phyloP scores from a whole-genome alignment of 2,329 filamentous ascomycete genomes.

The Cytospora piceicola region DNA sequence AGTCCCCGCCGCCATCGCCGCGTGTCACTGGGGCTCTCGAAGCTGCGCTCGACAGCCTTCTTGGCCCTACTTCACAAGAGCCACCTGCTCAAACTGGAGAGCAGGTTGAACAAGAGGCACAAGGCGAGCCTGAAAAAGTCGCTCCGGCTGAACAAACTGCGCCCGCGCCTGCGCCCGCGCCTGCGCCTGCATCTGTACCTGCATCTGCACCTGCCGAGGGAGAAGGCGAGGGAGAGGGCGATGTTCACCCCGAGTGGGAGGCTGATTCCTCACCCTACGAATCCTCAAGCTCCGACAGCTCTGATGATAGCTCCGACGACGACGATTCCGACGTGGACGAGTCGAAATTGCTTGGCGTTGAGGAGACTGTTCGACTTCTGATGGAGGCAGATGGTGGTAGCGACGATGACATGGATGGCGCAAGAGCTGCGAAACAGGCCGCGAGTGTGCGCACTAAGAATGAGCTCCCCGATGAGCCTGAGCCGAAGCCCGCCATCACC shows the following conservation, averaged over 20 bases:
- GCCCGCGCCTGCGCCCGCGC: background rate
- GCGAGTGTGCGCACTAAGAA: conserved; percentile 77
- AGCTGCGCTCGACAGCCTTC: conserved; percentile 33
- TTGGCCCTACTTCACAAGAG: conserved; percentile 22
- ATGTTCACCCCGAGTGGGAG: conserved; percentile 77
- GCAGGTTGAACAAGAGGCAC: background rate
- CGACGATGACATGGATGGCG: conserved; percentile 71
- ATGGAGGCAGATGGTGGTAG: conserved; percentile 83
- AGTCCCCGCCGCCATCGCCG: conserved; percentile 20
- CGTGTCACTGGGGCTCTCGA: conserved; percentile 36
- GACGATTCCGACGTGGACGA: conserved; percentile 70
- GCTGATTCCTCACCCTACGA: conserved; percentile 76
- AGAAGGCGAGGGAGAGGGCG: conserved; percentile 14
- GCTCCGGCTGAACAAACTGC: background rate
- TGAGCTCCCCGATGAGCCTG: conserved; percentile 66
- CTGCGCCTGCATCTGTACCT: background rate
- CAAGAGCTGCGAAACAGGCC: conserved; percentile 47
- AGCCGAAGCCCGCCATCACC: conserved; percentile 77
- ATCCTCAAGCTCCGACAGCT: conserved; percentile 64
- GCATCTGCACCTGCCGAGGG: no score
- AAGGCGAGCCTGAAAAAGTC: background rate
- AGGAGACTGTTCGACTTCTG: conserved; percentile 81
- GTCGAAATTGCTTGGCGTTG: conserved; percentile 66
- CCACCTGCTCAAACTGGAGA: conserved; percentile 3
- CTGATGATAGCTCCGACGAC: conserved; percentile 60